Evolutionary conservation across 768 basidiomycete species (phyloP), one percentile per base, ranked within the genome.

Genomic region (Tricholoma saponaceum): DNA sequence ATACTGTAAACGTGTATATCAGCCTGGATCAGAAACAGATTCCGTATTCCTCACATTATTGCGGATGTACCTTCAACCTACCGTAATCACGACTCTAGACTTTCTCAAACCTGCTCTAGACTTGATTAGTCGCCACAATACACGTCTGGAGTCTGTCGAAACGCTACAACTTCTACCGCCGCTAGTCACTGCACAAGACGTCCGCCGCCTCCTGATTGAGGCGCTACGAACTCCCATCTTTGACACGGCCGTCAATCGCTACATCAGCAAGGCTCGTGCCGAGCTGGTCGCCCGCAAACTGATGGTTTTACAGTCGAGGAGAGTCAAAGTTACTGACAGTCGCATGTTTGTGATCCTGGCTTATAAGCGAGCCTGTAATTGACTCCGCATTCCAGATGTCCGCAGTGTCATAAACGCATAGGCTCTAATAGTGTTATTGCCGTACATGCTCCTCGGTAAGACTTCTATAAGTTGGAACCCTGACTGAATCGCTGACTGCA

Each of bases 331-430:
- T 52, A 90, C 90, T 0, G 95, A 98, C 68, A 89, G 86, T 66
- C 82, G 97, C 64, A 95, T 98, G 95, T 97, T 64, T 60, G 91
- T 81, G 58, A 68, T 66, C 12, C 54, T 32, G 32, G 13, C 50
- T 39, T 12, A 26, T 16, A 28, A 26, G 52, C 25, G 10, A 8
- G 37, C 50, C 20, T 56, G 39, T 41, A 2, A 16, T 18, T 60
- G 49, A 39, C 43, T 55, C 18, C 20, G 52, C 47, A 57, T 55
- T 59, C 14, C 61, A 96, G 95, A 72, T 98, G 95, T 64, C 95
- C 95, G 0, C 91, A 95, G 69, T 98, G 96, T 66, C 91, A 95
- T 67, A 98, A 98, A 65, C 84, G 95, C 14, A 75, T 98, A 22
- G 95, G 95, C 5, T n/a, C 14, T 43, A 88, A 86, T 62, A 95